Conservation (phyloP, 805 yeast species). For the Debaryomyces castellii region DNA sequence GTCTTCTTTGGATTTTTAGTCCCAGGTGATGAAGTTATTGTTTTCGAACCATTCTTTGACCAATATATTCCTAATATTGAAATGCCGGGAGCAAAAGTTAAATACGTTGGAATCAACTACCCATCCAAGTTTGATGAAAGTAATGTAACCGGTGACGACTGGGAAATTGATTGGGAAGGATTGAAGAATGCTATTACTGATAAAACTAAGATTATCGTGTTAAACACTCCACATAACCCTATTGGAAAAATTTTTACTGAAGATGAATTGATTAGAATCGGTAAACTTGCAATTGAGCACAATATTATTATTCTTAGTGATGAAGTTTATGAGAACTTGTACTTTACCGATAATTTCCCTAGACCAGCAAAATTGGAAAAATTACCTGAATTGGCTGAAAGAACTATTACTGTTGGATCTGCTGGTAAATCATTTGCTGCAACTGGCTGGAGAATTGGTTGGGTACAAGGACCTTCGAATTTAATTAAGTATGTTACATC, state of each 20-base stretch:
- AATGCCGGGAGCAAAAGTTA: slow-evolving; percentile 89
- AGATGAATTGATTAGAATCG: slow-evolving; percentile 73
- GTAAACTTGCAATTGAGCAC: slow-evolving; percentile 80
- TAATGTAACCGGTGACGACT: slow-evolving; percentile 77
- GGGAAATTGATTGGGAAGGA: slow-evolving; percentile 81
- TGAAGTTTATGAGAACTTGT: slow-evolving; percentile 93
- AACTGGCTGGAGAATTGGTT: slow-evolving; percentile 98
- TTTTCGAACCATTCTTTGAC: slow-evolving; percentile 95
- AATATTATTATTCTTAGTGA: slow-evolving; percentile 83
- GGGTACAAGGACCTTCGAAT: slow-evolving; percentile 87
- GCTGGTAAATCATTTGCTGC: slow-evolving; percentile 99
- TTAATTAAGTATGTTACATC: slow-evolving; percentile 76
- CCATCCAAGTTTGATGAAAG: slow-evolving; percentile 67
- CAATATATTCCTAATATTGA: slow-evolving; percentile 94
- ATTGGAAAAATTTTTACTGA: slow-evolving; percentile 84
- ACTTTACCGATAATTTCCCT: slow-evolving; percentile 66
- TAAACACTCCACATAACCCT: slow-evolving; percentile 96
- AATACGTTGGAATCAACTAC: slow-evolving; percentile 81
- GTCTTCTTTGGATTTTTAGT: slow-evolving; percentile 81
- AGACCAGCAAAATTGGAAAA: slow-evolving; percentile 74
- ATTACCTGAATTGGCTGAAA: slow-evolving; percentile 68
- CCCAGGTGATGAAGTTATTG: slow-evolving; percentile 92
- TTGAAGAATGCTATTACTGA: slow-evolving; percentile 68
- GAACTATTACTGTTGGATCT: slow-evolving; percentile 90
- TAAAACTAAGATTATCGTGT: slow-evolving; percentile 80